A percentile compares a stretch with the other conserved stretches of the same genome.
Evolutionary conservation across 2,329 filamentous ascomycete species (phyloP).

Genomic region (Coniochaeta sp.): DNA sequence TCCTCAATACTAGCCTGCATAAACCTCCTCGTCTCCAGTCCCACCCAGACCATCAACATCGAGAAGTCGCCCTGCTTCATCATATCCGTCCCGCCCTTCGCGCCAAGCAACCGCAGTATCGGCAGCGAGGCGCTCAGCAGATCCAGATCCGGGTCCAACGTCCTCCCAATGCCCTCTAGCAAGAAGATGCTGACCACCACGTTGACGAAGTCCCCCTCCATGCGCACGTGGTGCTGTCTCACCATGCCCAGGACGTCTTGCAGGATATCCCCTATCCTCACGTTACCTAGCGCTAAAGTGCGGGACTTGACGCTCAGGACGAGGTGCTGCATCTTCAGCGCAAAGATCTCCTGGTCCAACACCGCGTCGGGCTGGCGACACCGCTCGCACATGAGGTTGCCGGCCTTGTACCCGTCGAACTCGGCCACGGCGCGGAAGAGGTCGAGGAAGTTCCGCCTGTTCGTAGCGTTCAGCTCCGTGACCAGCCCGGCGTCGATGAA

Average conservation of each 20-base stretch:
- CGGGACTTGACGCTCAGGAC: constrained; percentile 84
- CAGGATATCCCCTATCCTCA: constrained; percentile 93
- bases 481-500: constrained; percentile 97
- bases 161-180: constrained; percentile 87
- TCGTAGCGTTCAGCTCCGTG: constrained; percentile 81
- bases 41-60: constrained; percentile 88
- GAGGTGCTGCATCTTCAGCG: constrained; percentile 93
- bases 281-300: constrained; percentile 85
- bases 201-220: constrained; percentile 98
- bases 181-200: constrained; percentile 93
- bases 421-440: constrained; percentile 94
- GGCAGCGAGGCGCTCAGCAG: constrained; percentile 80
- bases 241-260: constrained; percentile 91
- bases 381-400: constrained; percentile 90
- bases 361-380: constrained; percentile 90
- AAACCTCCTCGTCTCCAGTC: constrained; percentile 81
- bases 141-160: constrained; percentile 79
- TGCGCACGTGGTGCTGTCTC: constrained; percentile 78
- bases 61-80: constrained; percentile 68
- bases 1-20: constrained; percentile 86
- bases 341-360: constrained; percentile 82
- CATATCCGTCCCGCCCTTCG: constrained; percentile 65
- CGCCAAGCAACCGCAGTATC: constrained; percentile 80
- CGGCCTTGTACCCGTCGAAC: constrained; percentile 93
- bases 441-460: constrained; percentile 86